Evolutionary conservation across 257 asterid species (phyloP), one percentile per base, ranked within the genome.

Genomic region (Nicotiana sylvestris): DNA sequence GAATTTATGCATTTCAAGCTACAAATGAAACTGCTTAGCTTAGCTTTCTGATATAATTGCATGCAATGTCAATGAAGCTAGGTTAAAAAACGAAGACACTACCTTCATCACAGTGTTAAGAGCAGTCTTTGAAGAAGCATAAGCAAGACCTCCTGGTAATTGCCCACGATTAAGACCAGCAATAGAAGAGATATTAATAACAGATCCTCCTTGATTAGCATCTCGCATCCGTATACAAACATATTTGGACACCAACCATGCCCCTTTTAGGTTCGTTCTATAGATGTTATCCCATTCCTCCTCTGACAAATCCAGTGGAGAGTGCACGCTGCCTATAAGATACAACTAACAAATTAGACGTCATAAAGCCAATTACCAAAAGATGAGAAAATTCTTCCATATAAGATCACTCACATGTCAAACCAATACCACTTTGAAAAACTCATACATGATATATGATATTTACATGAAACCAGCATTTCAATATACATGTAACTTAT

Each of bases 171-270:
- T 79, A 27, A 91, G 89, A 49, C 94, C 97, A 4, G 87, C 66
- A 62, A 89, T 86, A 12, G 97, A 93, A n/a, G 97, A 88, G 61
- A 93, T 82, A n/a, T 90, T 93, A 55, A 93, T 82, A 37, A 92
- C 83, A 43, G 92, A 87, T 9, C 97, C 95, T 10, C 93, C 93
- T 9, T 4, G 65, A 4, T 86, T 81, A 13, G 86, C 81, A 58
- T 85, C 85, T 0, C 90, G 86, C 95, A 91, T 89, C 27, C 8
- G 87, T 37, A 5, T 55, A 32, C 92, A 72, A 4, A 87, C 93
- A 17, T 83, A 85, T 87, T 91, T 92, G 0, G 95, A 84, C 17
- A 92, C 92, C 84, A 92, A 25, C 94, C 91, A 90, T 25, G 89
- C 62, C 16, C 94, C 97, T 2, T 76, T 91, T 32, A 87, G 78